Evolutionary conservation across 495 filamentous ascomycete species (phyloP).

Genomic region (Cryomyces minteri): DNA sequence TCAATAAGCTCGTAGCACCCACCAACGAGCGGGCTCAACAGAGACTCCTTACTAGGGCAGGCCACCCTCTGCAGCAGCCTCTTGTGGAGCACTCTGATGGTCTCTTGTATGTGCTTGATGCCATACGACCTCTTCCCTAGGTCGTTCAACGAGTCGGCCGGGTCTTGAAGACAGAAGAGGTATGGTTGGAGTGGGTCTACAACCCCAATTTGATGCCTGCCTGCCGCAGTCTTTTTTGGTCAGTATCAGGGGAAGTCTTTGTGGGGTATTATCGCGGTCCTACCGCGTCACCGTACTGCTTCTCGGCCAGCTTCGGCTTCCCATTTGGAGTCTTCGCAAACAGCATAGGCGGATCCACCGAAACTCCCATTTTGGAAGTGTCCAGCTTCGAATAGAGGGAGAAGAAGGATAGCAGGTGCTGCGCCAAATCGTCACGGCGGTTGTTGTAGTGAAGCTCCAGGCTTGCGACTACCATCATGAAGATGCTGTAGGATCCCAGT

Average conservation of each 20-base stretch:
- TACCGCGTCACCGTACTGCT: no score
- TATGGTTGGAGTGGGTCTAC: conserved; percentile 15
- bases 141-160: conserved; percentile 36
- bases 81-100: conserved; percentile 5
- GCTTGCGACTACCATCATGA: conserved; percentile 38
- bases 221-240: no score
- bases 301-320: not conserved
- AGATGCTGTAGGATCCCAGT: conserved; percentile 29
- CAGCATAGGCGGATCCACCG: conserved; percentile 27
- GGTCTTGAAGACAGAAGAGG: conserved; percentile 40
- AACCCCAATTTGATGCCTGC: not conserved
- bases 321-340: not conserved
- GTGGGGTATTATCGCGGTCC: not conserved
- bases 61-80: conserved; percentile 1
- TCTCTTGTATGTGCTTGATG: conserved; percentile 25
- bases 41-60: not conserved
- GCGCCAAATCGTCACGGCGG: conserved; percentile 8
- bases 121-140: conserved; percentile 25
- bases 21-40: conserved; percentile 1
- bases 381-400: conserved; percentile 29
- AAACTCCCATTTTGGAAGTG: conserved; percentile 26
- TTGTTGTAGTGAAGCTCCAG: conserved; percentile 17
- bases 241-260: conserved; percentile 8
- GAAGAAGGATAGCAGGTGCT: conserved; percentile 28
- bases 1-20: not conserved